phyloP scores from a whole-genome alignment of 495 filamentous ascomycete species.

The Gamarada debralockiae region DNA sequence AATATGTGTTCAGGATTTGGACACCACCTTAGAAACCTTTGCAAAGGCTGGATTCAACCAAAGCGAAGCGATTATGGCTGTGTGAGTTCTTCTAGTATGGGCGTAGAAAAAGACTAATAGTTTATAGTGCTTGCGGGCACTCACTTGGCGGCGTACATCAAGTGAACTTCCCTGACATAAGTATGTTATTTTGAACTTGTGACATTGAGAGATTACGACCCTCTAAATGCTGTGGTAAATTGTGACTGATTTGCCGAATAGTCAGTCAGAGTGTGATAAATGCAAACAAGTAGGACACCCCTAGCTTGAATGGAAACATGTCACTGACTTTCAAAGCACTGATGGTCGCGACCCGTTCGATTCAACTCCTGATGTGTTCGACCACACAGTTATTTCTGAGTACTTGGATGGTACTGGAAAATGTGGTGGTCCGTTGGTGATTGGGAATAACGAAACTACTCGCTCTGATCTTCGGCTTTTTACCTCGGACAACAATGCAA shows the following conservation, averaged over 20 bases:
- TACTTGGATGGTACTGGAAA: constrained; percentile 8
- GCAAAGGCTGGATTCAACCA: constrained; percentile 24
- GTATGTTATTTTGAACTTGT: constrained; percentile 8
- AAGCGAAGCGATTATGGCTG: constrained; percentile 12
- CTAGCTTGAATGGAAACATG: too few relatives aligned
- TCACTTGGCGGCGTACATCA: constrained; percentile 18
- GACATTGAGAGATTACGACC: too few relatives aligned
- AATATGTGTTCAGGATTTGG: too few relatives aligned
- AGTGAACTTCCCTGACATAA: constrained; percentile 9
- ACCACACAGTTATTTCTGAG: constrained; percentile 4
- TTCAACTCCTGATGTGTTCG: constrained; percentile 9
- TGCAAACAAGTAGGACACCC: too few relatives aligned
- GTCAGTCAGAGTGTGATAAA: constrained; percentile 28
- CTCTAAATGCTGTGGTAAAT: too few relatives aligned
- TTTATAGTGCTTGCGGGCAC: constrained; percentile 17
- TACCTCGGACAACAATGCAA: constrained; percentile 33
- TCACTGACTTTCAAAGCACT: too few relatives aligned
- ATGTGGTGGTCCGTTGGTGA: constrained; percentile 28
- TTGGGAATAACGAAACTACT: constrained; percentile 23
- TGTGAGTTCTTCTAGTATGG: constrained; percentile 13
- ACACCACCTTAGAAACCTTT: constrained; percentile 20
- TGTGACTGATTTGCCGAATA: too few relatives aligned
- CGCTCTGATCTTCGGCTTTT: constrained; percentile 40
- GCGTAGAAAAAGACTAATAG: constrained; percentile 10
- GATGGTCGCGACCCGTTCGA: constrained; percentile 14